phyloP scores from a whole-genome alignment of 2,329 filamentous ascomycete species.

The Tolypocladium sp. region DNA sequence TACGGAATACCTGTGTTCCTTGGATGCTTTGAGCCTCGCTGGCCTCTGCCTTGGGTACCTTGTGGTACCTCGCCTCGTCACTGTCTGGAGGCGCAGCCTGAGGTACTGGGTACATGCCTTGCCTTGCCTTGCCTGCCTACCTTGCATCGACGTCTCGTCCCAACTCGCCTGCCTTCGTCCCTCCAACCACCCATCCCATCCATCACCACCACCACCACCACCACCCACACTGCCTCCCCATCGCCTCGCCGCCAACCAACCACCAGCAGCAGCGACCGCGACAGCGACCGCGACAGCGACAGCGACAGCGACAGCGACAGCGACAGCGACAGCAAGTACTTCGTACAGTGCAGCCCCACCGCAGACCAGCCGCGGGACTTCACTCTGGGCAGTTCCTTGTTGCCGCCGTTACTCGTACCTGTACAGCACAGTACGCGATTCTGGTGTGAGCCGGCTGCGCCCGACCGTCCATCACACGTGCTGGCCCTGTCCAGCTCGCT shows the following conservation, averaged over 20 bases:
- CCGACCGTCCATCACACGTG: not conserved
- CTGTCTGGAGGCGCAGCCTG: not conserved
- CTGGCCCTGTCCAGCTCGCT: not conserved
- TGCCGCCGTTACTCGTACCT: not conserved
- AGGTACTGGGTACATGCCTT: not conserved
- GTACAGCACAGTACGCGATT: not conserved
- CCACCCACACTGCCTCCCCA: not conserved
- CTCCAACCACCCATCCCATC: not conserved
- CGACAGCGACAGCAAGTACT: not conserved
- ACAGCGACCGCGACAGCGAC: not conserved
- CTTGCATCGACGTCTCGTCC: not conserved
- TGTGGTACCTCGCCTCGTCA: not conserved
- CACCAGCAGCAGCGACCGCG: not conserved
- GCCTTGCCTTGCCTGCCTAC: not conserved
- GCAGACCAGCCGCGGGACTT: not conserved
- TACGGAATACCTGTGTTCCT: not conserved
- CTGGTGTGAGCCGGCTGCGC: not conserved
- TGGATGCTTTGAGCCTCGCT: not conserved
- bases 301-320: not conserved
- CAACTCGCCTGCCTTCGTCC: not conserved
- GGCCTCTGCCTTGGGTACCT: not conserved
- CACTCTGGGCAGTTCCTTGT: not conserved
- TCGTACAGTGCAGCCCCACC: not conserved
- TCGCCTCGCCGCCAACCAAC: not conserved
- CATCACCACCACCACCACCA: not conserved